Evolutionary conservation across 164 flowering plant genomes (phyloP).

Genomic region (Magnolia kwangsiensis): DNA sequence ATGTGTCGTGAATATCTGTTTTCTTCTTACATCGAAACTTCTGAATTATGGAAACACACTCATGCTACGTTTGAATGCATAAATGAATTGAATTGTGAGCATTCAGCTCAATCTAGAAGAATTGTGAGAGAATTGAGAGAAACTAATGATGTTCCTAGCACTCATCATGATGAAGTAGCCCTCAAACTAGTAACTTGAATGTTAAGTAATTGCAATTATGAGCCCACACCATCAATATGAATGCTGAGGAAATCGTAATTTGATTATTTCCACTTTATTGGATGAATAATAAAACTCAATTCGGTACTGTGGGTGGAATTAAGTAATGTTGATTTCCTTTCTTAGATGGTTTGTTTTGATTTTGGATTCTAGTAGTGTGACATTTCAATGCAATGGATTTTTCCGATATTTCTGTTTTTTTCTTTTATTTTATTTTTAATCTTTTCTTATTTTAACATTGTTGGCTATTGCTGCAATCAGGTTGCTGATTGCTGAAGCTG

Average conservation of each 20-base stretch:
- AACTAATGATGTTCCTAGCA: neutral
- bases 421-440: neutral
- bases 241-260: neutral
- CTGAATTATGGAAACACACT: no score
- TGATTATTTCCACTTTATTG: neutral
- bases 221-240: neutral
- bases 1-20: neutral
- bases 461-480: constrained; percentile 32
- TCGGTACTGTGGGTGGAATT: no score
- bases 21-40: neutral
- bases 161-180: neutral
- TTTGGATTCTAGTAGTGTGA: neutral
- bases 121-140: neutral
- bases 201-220: neutral
- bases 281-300: no score
- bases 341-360: neutral
- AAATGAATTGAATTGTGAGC: neutral
- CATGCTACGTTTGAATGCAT: neutral
- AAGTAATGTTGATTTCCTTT: neutral
- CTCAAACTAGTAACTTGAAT: no score
- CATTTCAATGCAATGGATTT: neutral
- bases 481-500: constrained; percentile 78
- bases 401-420: neutral
- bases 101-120: neutral
- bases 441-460: neutral